These are phyloP conservation scores for Bipolaris sorokiniana DNA, from an alignment of 2,329 filamentous ascomycete species.

Conservation along the genomic window DNA sequence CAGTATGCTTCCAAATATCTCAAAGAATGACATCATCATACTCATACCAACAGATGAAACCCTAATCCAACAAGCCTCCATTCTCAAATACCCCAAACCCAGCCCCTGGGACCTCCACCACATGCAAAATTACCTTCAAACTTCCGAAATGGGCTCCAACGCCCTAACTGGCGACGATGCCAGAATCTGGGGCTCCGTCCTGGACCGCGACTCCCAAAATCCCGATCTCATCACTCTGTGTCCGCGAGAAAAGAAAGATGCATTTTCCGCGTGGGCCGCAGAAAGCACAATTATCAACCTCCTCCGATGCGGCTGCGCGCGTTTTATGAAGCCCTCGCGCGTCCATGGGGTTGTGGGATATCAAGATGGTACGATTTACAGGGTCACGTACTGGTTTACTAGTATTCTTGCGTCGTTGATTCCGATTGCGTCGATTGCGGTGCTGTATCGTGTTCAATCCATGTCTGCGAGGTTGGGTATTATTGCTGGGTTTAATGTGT, in stretches of 20 bases:
- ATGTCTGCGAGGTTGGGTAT: background rate
- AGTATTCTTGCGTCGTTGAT: slow-evolving; percentile 5
- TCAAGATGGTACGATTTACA: background rate
- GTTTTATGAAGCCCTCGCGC: background rate
- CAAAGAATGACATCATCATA: background rate
- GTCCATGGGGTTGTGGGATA: background rate
- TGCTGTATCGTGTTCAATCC: background rate
- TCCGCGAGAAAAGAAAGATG: background rate
- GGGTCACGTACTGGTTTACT: background rate
- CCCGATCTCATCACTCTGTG: background rate
- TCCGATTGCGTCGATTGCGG: background rate
- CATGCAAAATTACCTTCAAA: background rate
- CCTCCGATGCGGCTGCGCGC: background rate
- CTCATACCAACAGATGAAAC: background rate
- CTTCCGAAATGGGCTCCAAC: background rate
- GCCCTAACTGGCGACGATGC: background rate
- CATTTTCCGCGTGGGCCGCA: slow-evolving; percentile 1
- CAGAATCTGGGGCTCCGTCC: background rate
- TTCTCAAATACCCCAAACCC: background rate
- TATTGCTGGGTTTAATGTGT: background rate
- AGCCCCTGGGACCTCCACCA: background rate
- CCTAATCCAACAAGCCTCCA: background rate
- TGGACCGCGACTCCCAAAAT: background rate
- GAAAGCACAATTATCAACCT: background rate
- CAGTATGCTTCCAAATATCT: background rate